Evolutionary conservation across 495 filamentous ascomycete species (phyloP), one percentile per base, ranked within the genome.

Genomic region (Trichoderma virens): DNA sequence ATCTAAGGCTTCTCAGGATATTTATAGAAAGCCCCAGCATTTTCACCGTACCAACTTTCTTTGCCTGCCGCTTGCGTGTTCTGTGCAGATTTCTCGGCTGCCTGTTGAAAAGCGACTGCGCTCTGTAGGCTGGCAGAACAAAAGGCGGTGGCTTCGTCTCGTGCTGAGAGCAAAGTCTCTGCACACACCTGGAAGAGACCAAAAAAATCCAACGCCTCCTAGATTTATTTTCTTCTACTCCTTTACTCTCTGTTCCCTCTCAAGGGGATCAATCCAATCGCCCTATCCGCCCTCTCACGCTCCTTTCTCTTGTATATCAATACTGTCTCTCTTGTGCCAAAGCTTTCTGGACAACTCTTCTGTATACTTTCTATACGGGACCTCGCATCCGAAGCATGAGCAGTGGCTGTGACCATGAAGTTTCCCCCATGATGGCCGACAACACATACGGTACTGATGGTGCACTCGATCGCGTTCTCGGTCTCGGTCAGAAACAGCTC

Each of bases 401-500:
- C 59, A n/a, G 31, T 34, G 30, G 51, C 16, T 28, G 25, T 30
- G 59, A 39, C 59, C 2, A 39, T 35, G 30, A 14, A 30, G 1
- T 39, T 30, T 5, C 31, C 31, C 35, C 59, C 20, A 18, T 61
- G 18, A 61, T 61, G 59, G 59, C 30, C 5, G n/a, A 38, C 5
- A 9, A 34, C 13, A 20, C 30, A 8, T 39, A 35, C 30, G 61
- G 61, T 28, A 62, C 20, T 16, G 61, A 43, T 28, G 32, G 61
- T 45, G 61, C 61, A 30, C 34, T 73, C 39, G 38, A 41, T 14
- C 38, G 61, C 2, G 39, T 31, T 14, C 38, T 62, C 6, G 34
- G 61, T 16, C 13, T 31, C 14, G 28, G 32, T 23, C 20, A 39
- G n/a, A 34, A 39, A 27, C 31, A 32, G n/a, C 13, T 16, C 25